These are phyloP conservation scores for Linnemannia schmuckeri DNA, from an alignment of 192 early-diverging fungal species.

Conservation along the genomic window DNA sequence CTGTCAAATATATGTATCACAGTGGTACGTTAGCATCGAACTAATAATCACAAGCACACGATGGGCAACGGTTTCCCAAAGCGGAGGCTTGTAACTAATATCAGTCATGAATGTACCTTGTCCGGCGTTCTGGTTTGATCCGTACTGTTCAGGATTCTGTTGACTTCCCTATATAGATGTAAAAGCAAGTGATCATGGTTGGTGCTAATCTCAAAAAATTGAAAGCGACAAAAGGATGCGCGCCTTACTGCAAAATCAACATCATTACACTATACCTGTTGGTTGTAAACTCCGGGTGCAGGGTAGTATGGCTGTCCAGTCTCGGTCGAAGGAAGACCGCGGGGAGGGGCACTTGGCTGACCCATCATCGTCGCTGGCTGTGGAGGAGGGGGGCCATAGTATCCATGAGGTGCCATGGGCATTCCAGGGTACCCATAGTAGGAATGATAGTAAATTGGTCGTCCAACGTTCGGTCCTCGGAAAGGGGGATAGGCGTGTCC, in stretches of 20 bases:
- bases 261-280: neutral
- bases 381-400: neutral
- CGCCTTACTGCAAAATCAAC: neutral
- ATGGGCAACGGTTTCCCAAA: neutral
- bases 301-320: neutral
- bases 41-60: neutral
- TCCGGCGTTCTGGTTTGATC: neutral
- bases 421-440: constrained; percentile 30
- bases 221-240: too few relatives aligned
- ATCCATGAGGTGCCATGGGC: constrained; percentile 12
- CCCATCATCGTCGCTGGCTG: constrained; percentile 9
- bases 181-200: neutral
- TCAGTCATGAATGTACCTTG: neutral
- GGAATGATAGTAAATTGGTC: constrained; percentile 21
- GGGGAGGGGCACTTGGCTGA: neutral
- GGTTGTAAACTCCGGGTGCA: neutral
- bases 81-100: neutral
- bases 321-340: neutral
- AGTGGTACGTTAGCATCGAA: neutral
- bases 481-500: neutral
- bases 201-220: neutral
- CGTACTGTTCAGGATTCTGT: neutral
- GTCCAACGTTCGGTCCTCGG: neutral
- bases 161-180: neutral
- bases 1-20: neutral